These are phyloP conservation scores for Pyrenophora seminiperda DNA, from an alignment of 2,329 filamentous ascomycete species.

Conservation along the genomic window DNA sequence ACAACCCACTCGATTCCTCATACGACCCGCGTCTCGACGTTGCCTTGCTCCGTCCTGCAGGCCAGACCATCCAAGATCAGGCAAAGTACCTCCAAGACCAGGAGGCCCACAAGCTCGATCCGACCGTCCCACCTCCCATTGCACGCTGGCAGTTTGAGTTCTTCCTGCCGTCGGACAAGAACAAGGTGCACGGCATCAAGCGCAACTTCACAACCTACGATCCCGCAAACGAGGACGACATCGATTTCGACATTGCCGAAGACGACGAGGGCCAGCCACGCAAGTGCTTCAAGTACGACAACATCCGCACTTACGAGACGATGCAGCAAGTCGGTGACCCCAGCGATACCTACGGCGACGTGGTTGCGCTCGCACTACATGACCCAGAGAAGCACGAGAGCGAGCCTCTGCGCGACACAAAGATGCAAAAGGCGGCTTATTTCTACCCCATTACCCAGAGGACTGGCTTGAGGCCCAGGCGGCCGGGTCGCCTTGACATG, in stretches of 20 bases:
- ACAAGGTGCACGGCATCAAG: slow-evolving; percentile 58
- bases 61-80: slow-evolving; percentile 58
- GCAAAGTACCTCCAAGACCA: slow-evolving; percentile 56
- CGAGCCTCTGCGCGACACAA: slow-evolving; percentile 43
- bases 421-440: slow-evolving; percentile 61
- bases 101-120: slow-evolving; percentile 52
- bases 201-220: slow-evolving; percentile 61
- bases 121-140: slow-evolving; percentile 57
- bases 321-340: slow-evolving; percentile 58
- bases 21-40: slow-evolving; percentile 66
- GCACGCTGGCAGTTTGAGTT: slow-evolving; percentile 65
- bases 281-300: slow-evolving; percentile 63
- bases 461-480: slow-evolving; percentile 56
- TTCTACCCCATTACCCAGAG: slow-evolving; percentile 66
- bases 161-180: slow-evolving; percentile 59
- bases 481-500: slow-evolving; percentile 50
- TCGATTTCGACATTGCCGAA: slow-evolving; percentile 40
- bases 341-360: slow-evolving; percentile 60
- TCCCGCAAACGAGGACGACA: slow-evolving; percentile 54
- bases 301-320: slow-evolving; percentile 66
- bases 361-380: slow-evolving; percentile 63
- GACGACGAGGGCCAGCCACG: slow-evolving; percentile 52
- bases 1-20: slow-evolving; percentile 50
- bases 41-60: slow-evolving; percentile 60
- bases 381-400: slow-evolving; percentile 52